phyloP scores from a whole-genome alignment of 2,329 filamentous ascomycete species.

The Cladophialophora carrionii region DNA sequence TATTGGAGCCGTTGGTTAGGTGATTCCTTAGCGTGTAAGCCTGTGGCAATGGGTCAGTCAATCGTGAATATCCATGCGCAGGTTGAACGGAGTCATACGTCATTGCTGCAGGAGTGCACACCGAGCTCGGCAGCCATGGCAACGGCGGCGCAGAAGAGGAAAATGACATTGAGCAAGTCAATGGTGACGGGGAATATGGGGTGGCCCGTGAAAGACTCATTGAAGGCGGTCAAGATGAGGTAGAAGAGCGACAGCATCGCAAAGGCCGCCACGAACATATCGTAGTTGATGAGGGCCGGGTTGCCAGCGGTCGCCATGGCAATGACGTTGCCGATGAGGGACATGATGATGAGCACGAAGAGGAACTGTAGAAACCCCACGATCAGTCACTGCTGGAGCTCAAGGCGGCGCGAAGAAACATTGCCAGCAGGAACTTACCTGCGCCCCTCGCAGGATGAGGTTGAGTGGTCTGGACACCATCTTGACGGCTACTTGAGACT shows the following conservation, averaged over 20 bases:
- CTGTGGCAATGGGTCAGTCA: conserved; percentile 37
- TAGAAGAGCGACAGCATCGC: conserved; percentile 55
- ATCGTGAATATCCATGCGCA: conserved; percentile 16
- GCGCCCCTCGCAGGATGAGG: conserved; percentile 47
- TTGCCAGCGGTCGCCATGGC: conserved; percentile 56
- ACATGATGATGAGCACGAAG: conserved; percentile 63
- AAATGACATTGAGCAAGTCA: conserved; percentile 54
- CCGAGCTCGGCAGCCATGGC: conserved; percentile 53
- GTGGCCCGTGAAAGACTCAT: conserved; percentile 47
- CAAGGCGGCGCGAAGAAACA: neutral
- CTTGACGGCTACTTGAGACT: conserved; percentile 29
- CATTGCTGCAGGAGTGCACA: conserved; percentile 51
- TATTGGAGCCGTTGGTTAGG: conserved; percentile 50
- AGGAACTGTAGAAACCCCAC: conserved; percentile 53
- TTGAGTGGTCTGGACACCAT: conserved; percentile 50
- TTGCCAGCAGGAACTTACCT: conserved; percentile 42
- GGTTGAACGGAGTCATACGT: conserved; percentile 44
- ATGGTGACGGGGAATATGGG: conserved; percentile 50
- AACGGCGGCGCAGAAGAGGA: conserved; percentile 54
- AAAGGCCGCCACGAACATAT: conserved; percentile 55
- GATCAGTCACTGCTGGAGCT: conserved; percentile 21
- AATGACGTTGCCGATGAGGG: conserved; percentile 67
- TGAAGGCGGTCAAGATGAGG: conserved; percentile 50
- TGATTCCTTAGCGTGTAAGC: conserved; percentile 49
- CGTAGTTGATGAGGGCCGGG: conserved; percentile 61